These are phyloP conservation scores for Aegilops umbellulata DNA, from an alignment of 176 grass and related monocot species.

Conservation along the genomic window DNA sequence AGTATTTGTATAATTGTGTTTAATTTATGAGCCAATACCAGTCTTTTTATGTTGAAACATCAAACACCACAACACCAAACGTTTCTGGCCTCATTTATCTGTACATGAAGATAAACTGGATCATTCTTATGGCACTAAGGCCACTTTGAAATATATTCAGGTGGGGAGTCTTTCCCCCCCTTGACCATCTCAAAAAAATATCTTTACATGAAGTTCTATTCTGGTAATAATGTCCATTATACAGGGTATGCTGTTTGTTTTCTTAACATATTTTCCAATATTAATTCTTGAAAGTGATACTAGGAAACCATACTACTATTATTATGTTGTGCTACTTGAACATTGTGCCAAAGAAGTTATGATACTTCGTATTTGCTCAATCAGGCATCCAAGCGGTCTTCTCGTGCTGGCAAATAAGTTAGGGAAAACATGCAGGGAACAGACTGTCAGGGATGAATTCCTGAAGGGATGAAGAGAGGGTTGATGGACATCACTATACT, in stretches of 20 bases:
- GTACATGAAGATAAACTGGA: no score
- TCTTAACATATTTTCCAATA: not conserved
- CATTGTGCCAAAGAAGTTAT: conserved; percentile 6
- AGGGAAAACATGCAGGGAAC: conserved; percentile 42
- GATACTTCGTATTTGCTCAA: conserved; percentile 33
- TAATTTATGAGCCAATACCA: no score
- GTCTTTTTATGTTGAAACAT: no score
- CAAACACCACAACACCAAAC: no score
- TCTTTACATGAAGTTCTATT: not conserved
- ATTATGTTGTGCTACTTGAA: not conserved
- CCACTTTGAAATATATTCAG: no score
- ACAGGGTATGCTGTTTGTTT: not conserved
- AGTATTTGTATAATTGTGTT: no score
- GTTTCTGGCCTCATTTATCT: no score
- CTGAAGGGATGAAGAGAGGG: conserved; percentile 71
- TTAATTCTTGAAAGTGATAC: not conserved
- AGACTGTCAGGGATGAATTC: conserved; percentile 43
- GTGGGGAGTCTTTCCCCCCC: no score
- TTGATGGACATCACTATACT: conserved; percentile 78
- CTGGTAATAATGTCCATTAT: conserved; percentile 27
- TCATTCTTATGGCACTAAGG: no score
- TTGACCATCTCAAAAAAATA: no score
- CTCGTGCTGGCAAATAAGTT: conserved; percentile 61
- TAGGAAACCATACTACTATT: not conserved
- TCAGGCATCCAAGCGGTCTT: conserved; percentile 69